Base-by-base conservation (phyloP, 2,329 filamentous ascomycete species). In the Exophiala sp. region DNA sequence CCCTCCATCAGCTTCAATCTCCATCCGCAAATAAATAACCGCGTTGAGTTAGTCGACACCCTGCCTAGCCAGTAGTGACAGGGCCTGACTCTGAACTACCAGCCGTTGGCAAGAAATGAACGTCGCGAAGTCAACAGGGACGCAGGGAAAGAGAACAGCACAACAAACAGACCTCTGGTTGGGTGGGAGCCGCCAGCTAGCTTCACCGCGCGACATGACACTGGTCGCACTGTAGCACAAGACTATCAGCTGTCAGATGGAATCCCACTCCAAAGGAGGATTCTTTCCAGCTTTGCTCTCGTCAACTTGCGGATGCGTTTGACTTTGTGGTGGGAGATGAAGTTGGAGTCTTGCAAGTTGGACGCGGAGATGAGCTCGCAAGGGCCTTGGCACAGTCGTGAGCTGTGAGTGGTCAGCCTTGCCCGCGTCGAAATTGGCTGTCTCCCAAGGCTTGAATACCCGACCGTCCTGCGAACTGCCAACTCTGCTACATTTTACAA, bases 1-100 rank as follows among this genome's bases (percentile, higher is more conserved):
- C 42, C 46, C 42, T 44, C 47, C 23, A 6, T 32, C 27, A 30
- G 21, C 41, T 45, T 40, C 39, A 52, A 54, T 54, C 40, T 57
- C 45, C 46, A 38, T 11, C 43, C 44, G 46, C 32, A 53, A 42
- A 51, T 47, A 52, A 48, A 44, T 43, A 52, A 38, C 48, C 46
- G 32, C 30, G 39, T 43, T 39, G 42, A 40, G 53, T 40, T 41
- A 16, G 29, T 48, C 8, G 32, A 14, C 22, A 22, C 16, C 16
- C 19, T 40, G 35, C 46, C 41, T 39, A 18, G 35, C 10, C 19
- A n/a, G n/a, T 24, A 40, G 24, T 45, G 13, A 24, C 34, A 50
- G 43, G 44, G 52, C 42, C 13, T 34, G 21, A 11, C 21, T 34
- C 19, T 16, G 21, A 21, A 23, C 27, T 44, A 27, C 29, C 43